Percentiles rank a stretch among this genome's conserved stretches.
Conservation (phyloP, 257 asterid species). For the Avicennia marina region DNA sequence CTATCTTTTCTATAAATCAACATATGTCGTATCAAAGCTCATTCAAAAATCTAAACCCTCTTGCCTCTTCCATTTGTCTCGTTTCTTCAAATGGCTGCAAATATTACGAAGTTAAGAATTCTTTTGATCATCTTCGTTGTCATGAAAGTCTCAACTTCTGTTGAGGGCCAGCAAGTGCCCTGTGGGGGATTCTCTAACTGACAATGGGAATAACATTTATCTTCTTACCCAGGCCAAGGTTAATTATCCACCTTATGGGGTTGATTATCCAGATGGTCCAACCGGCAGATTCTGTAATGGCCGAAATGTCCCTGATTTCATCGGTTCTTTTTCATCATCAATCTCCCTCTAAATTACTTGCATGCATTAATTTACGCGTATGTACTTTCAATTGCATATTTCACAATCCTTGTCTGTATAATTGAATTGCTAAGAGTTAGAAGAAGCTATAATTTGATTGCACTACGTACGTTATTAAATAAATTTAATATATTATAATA, state of each 20-base stretch:
- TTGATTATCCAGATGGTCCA: slow-evolving; percentile 39
- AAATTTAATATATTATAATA: neutral
- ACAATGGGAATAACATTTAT: slow-evolving; percentile 47
- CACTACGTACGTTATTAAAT: neutral
- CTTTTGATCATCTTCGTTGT: neutral
- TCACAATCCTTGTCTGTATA: no score
- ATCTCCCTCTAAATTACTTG: no score
- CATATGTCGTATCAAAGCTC: no score
- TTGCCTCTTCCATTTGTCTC: no score
- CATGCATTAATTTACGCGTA: neutral
- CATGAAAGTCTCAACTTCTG: neutral
- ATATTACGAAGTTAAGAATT: neutral
- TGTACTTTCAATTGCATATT: no score
- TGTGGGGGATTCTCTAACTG: slow-evolving; percentile 42
- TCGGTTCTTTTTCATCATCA: slow-evolving; percentile 21
- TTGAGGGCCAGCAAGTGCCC: slow-evolving; percentile 31
- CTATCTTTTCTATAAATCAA: no score
- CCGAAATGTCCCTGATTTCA: slow-evolving; percentile 26
- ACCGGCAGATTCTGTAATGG: slow-evolving; percentile 49
- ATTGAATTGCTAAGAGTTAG: no score
- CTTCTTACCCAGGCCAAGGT: slow-evolving; percentile 24
- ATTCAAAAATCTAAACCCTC: no score
- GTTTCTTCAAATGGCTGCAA: neutral
- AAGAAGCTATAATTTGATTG: no score
- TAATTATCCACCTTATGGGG: slow-evolving; percentile 39